Evolutionary conservation across 768 basidiomycete genomes (phyloP).

Genomic region (Pholiota conissans): DNA sequence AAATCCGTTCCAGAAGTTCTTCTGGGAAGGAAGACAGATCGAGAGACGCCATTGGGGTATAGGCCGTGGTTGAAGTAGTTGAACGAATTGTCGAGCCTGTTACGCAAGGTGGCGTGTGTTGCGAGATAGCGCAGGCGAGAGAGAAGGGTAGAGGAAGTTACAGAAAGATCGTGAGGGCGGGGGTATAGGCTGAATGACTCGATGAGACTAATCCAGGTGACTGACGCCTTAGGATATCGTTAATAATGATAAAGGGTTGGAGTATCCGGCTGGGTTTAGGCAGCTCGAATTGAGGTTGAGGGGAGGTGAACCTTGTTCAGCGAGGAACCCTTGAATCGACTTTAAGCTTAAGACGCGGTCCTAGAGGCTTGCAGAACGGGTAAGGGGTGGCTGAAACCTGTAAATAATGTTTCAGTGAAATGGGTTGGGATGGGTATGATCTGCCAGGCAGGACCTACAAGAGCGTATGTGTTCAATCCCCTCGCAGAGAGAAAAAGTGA

Average conservation of each 20-base stretch:
- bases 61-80: not conserved
- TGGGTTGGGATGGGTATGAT: not conserved
- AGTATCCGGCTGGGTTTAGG: not conserved
- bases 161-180: not conserved
- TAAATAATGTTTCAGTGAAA: not conserved
- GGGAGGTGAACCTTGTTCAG: conserved; percentile 1
- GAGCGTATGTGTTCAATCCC: not conserved
- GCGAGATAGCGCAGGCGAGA: conserved; percentile 2
- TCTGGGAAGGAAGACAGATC: conserved; percentile 29
- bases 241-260: not conserved
- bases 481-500: not conserved
- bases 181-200: not conserved
- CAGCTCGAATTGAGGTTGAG: conserved; percentile 9
- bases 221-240: not conserved
- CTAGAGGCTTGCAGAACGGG: not conserved
- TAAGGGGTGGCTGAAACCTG: not conserved
- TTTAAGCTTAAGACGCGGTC: not conserved
- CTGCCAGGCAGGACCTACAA: not conserved
- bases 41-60: conserved; percentile 4
- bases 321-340: not conserved
- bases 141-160: not conserved
- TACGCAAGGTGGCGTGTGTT: not conserved
- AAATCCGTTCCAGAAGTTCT: conserved; percentile 34
- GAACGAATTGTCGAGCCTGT: not conserved
- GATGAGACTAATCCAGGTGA: not conserved